These are phyloP conservation scores for Aspergillus udagawae DNA, from an alignment of 2,329 filamentous ascomycete species.

Conservation along the genomic window DNA sequence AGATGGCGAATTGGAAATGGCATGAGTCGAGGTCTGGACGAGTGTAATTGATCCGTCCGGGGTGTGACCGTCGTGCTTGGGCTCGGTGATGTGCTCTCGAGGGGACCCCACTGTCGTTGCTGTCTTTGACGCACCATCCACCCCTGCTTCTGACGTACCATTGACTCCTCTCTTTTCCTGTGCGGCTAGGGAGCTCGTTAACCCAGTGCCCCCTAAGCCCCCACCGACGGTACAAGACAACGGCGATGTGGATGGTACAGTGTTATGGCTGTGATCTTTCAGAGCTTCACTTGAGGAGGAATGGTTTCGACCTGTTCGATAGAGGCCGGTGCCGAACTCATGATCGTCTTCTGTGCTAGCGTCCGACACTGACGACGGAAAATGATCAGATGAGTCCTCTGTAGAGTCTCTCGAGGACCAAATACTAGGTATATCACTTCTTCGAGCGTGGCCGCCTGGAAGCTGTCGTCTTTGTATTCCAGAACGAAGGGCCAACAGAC, in stretches of 20 bases:
- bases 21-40: neutral
- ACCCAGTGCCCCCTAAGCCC: neutral
- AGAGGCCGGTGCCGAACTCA: slow-evolving; percentile 25
- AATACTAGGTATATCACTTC: slow-evolving; percentile 1
- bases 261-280: slow-evolving; percentile 3
- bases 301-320: slow-evolving; percentile 20
- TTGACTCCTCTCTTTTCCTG: neutral
- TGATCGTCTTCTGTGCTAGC: slow-evolving; percentile 27
- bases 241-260: slow-evolving; percentile 4
- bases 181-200: neutral
- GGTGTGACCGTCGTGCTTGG: neutral
- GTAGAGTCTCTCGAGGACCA: slow-evolving; percentile 17
- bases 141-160: neutral
- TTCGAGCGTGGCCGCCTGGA: neutral
- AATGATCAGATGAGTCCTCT: slow-evolving; percentile 16
- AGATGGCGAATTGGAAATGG: neutral
- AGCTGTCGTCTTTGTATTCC: slow-evolving; percentile 21
- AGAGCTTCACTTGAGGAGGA: slow-evolving; percentile 8
- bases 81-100: neutral
- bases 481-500: slow-evolving; percentile 25
- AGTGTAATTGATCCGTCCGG: neutral
- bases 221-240: neutral
- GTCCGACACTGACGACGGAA: slow-evolving; percentile 22
- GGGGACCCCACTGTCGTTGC: neutral
- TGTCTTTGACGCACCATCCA: neutral